A percentile compares a stretch with the other conserved stretches of the same genome.
Evolutionary conservation across 1,284 basidiomycete genomes (phyloP).

Genomic region (Malassezia arunalokei): DNA sequence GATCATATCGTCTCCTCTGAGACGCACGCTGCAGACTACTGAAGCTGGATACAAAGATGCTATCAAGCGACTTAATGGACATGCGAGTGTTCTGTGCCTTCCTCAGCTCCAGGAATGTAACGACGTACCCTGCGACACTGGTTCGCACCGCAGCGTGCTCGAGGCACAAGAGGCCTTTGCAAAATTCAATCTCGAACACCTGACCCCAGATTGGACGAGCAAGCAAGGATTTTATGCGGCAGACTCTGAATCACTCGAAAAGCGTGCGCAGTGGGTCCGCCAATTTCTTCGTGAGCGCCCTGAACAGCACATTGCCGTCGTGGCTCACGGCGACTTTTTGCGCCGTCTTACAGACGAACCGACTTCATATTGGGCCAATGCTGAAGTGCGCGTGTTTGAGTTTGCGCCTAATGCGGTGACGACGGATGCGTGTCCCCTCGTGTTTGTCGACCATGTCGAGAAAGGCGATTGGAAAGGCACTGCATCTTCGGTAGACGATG

Average conservation of each 20-base stretch:
- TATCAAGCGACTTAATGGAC: constrained; percentile 35
- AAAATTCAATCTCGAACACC: constrained; percentile 33
- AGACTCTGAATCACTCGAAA: constrained; percentile 28
- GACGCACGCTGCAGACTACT: constrained; percentile 41
- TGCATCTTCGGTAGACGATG: not conserved
- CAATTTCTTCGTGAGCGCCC: constrained; percentile 38
- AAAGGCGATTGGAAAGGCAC: constrained; percentile 20
- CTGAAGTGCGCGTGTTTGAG: constrained; percentile 37
- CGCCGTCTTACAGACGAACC: constrained; percentile 30
- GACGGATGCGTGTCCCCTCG: constrained; percentile 26
- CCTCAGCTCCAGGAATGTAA: constrained; percentile 45
- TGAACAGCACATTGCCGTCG: constrained; percentile 38
- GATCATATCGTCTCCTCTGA: constrained; percentile 33
- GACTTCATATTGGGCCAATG: constrained; percentile 36
- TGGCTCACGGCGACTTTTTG: constrained; percentile 44
- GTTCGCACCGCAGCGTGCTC: constrained; percentile 31
- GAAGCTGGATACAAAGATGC: constrained; percentile 33
- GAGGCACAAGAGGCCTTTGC: constrained; percentile 33
- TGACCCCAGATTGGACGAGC: constrained; percentile 42
- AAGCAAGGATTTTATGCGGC: constrained; percentile 41
- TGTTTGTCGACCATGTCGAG: constrained; percentile 23
- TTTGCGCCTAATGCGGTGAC: constrained; percentile 30
- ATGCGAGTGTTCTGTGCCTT: constrained; percentile 27
- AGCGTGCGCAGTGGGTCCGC: constrained; percentile 41
- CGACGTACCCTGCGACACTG: constrained; percentile 42